Evolutionary conservation across 2,329 filamentous ascomycete genomes (phyloP), one percentile per base, ranked within the genome.

Genomic region (Ramularia endophylla): DNA sequence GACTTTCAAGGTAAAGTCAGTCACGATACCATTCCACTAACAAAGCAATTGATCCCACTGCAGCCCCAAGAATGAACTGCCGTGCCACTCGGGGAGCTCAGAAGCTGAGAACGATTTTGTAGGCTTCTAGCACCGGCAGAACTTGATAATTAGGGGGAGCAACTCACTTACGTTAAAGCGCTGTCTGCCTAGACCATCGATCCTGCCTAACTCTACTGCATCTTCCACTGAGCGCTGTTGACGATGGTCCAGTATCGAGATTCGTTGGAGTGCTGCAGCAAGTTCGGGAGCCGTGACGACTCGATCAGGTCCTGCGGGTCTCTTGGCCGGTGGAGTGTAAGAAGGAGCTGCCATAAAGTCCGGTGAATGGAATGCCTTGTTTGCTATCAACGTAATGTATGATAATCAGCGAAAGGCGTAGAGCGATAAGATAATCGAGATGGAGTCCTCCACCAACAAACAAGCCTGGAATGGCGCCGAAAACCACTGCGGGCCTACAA

Each of bases 261-360:
- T 19, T 22, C 33, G 36, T 29, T 43, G 36, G 13, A 47, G 33
- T 11, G 48, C 46, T 8, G 45, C 34, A n/a, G 48, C 46, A 31
- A 51, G 44, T 27, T 49, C 37, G 15, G 48, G 48, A 33, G 43
- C 48, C n/a, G 48, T 51, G 25, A 47, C 38, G 12, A 46, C 22
- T 41, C 46, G 43, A 18, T 31, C 20, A 25, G 41, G 36, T 32
- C 18, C 38, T 9, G 66, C 22, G 6, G 22, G 22, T 25, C 22
- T 25, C 6, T 11, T 25, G 6, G 6, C 11, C 6, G 22, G 22
- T 6, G 6, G 6, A 25, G 22, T 6, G 22, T 6, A 25, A 25
- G 22, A 11, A 11, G 22, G 22, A 25, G 11, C 22, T 25, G 6
- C 22, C 22, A 25, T 25, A n/a, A n/a, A n/a, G n/a, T n/a, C n/a